These are phyloP conservation scores for Apiospora sp. DNA, from an alignment of 2,329 filamentous ascomycete species.

Conservation along the genomic window DNA sequence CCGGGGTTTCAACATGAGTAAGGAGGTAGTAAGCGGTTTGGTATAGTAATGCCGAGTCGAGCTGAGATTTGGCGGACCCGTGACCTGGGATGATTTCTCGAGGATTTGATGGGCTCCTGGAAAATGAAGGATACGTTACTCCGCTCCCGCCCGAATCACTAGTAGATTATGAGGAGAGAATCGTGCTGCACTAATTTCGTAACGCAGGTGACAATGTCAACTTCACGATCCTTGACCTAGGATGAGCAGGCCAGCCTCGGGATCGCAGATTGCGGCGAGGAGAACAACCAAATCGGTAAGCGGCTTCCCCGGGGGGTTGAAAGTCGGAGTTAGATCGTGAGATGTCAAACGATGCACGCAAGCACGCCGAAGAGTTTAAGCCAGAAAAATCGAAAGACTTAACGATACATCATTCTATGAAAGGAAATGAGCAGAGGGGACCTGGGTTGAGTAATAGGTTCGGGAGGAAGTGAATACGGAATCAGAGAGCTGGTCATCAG, in stretches of 20 bases:
- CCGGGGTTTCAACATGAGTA: conserved; percentile 16
- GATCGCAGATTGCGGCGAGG: background rate
- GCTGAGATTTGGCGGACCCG: conserved; percentile 18
- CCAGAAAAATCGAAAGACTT: conserved; percentile 7
- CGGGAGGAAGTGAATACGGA: background rate
- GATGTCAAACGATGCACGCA: conserved; percentile 21
- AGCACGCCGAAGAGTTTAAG: background rate
- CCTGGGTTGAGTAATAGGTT: conserved; percentile 9
- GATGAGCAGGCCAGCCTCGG: background rate
- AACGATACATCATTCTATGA: conserved; percentile 17
- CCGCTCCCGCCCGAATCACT: conserved; percentile 13
- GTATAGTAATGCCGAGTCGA: conserved; percentile 15
- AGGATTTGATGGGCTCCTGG: background rate
- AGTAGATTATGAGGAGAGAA: conserved; percentile 19
- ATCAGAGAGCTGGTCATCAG: conserved; percentile 15
- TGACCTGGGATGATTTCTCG: background rate
- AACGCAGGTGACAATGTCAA: conserved; percentile 11
- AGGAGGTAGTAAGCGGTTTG: conserved; percentile 10
- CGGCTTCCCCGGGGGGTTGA: background rate
- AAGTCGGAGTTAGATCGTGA: conserved; percentile 13
- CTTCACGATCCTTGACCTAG: conserved; percentile 17
- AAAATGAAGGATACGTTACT: conserved; percentile 11
- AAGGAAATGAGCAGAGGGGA: conserved; percentile 3
- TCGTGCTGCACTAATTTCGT: conserved; percentile 14
- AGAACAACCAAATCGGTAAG: background rate